Percentiles rank a stretch among this genome's conserved stretches.
Evolutionary conservation across 495 filamentous ascomycete species (phyloP).

Genomic region (Durotheca rogersii): DNA sequence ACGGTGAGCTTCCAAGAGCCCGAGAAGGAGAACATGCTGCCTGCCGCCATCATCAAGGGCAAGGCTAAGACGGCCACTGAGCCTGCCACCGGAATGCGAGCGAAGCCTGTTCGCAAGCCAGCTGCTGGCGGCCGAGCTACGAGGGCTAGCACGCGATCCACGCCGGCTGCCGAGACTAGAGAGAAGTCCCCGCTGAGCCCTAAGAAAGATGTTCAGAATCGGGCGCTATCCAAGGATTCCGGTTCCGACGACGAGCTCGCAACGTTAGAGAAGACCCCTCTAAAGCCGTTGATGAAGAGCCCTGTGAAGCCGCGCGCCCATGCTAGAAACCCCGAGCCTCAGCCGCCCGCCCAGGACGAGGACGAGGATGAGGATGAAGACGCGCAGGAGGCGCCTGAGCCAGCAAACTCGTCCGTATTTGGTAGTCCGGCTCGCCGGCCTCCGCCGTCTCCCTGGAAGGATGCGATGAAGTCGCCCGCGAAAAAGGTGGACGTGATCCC

Average conservation of each 20-base stretch:
- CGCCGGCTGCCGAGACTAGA: constrained; percentile 15
- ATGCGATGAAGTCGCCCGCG: constrained; percentile 48
- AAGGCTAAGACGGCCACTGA: constrained; percentile 34
- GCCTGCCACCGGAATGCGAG: constrained; percentile 41
- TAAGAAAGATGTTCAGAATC: constrained; percentile 58
- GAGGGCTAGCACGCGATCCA: constrained; percentile 26
- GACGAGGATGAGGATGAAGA: constrained; percentile 31
- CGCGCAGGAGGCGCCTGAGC: constrained; percentile 15
- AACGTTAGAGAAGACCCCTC: constrained; percentile 50
- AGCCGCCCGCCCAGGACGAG: constrained; percentile 22
- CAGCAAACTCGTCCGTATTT: constrained; percentile 35
- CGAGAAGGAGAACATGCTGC: constrained; percentile 56
- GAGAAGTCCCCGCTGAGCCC: constrained; percentile 51
- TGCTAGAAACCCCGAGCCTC: constrained; percentile 33
- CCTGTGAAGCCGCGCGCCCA: constrained; percentile 44
- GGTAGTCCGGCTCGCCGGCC: constrained; percentile 51
- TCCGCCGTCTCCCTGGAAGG: constrained; percentile 50
- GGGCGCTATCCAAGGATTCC: constrained; percentile 35
- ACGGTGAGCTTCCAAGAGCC: constrained; percentile 58
- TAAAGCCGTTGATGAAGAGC: constrained; percentile 50
- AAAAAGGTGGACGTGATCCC: constrained; percentile 53
- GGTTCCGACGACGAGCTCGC: constrained; percentile 57
- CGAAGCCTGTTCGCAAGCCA: constrained; percentile 45
- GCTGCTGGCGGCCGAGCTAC: constrained; percentile 28
- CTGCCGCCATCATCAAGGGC: constrained; percentile 25